Conservation (phyloP, 805 yeast species). For the Metschnikowia dekortorum region DNA sequence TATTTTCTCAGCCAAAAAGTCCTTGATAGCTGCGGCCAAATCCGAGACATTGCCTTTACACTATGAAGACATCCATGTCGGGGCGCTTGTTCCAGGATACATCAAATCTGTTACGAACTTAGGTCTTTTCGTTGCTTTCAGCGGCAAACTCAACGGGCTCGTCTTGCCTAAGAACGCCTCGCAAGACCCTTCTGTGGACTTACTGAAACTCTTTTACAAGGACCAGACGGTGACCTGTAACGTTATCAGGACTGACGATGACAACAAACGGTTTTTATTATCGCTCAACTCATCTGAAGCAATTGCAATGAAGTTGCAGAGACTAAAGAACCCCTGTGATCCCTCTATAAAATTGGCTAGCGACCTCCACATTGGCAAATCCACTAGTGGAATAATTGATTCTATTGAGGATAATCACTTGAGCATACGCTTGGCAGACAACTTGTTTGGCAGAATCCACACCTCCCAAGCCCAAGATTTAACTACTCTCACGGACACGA, state of each 20-base stretch:
- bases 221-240: constrained; percentile 71
- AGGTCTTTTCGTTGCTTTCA: constrained; percentile 83
- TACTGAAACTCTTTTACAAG: constrained; percentile 49
- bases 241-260: constrained; percentile 65
- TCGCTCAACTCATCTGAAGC: constrained; percentile 40
- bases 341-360: constrained; percentile 39
- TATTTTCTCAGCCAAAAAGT: constrained; percentile 58
- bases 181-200: constrained; percentile 46
- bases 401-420: constrained; percentile 69
- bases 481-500: constrained; percentile 52
- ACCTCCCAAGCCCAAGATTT: constrained; percentile 58
- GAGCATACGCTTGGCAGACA: constrained; percentile 71
- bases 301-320: constrained; percentile 6
- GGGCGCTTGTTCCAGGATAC: constrained; percentile 60
- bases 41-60: constrained; percentile 48
- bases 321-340: constrained; percentile 57
- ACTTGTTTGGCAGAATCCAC: constrained; percentile 75
- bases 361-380: constrained; percentile 57
- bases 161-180: constrained; percentile 71
- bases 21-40: constrained; percentile 63
- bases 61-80: constrained; percentile 53
- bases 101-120: constrained; percentile 70
- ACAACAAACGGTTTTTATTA: constrained; percentile 65
- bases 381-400: constrained; percentile 57
- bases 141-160: constrained; percentile 75